Evolutionary conservation across 345 rosid species (phyloP), one percentile per base, ranked within the genome.

Genomic region (Salix suchowensis): DNA sequence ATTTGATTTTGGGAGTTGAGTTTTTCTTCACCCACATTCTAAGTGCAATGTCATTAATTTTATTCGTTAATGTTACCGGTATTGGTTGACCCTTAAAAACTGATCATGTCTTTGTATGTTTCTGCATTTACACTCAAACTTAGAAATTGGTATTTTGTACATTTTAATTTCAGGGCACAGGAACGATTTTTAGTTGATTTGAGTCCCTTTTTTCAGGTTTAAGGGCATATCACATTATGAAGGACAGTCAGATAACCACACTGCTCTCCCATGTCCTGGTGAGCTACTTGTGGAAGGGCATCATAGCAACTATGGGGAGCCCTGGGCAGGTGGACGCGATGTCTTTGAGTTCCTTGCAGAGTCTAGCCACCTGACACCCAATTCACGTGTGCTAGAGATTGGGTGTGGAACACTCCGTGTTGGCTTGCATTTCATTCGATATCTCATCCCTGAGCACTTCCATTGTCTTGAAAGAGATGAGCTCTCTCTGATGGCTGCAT

Each of bases 371-470:
- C 71, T 95, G 2, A 81, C 85, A 65, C 90, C 92, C 14, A 68
- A 74, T 19, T 87, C 93, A 7, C 88, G 64, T 44, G 97, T 93
- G 26, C 97, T 95, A 2, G 98, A 96, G 87, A 91, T 96, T 6
- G 99, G 99, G 9, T 94, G 99, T 75, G 99, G 99, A 69, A 94
- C 99, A 0, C 90, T 96, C 26, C 91, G 98, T 12, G 99, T 94
- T 21, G 99, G 99, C 75, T 75, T 89, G 79, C 99, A 96, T 88
- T 96, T 96, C 74, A 92, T 96, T 60, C 90, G 90, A 15, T 91
- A 86, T 79, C 92, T 96, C 58, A 72, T 67, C 28, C 90, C 93
- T n/a, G 77, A 40, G 34, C 90, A 84, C 82, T 96, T 78, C 75
- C 97, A 94, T 78, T 96, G 98, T 76, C 97, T 96, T 30, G 99